Conservation (phyloP, 139 green algal species). For the Auxenochlorella pyrenoidosa region DNA sequence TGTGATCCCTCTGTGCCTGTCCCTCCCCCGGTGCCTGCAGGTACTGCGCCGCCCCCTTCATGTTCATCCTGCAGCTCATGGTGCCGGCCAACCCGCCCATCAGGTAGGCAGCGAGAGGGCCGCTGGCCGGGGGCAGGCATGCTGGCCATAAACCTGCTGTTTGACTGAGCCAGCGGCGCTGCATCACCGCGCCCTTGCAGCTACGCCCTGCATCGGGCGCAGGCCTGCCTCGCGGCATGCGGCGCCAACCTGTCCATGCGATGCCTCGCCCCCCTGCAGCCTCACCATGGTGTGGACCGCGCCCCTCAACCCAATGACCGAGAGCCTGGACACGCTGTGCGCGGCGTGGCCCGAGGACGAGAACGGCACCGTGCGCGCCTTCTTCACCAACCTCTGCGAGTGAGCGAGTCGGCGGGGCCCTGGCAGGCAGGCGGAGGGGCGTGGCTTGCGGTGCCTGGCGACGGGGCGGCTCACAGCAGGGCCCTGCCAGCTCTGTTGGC, state of each 20-base stretch:
- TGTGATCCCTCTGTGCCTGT: too few species aligned
- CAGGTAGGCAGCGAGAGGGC: not conserved
- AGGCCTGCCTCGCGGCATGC: too few species aligned
- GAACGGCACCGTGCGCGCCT: slow-evolving; percentile 36
- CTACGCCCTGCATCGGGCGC: too few species aligned
- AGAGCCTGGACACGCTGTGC: slow-evolving; percentile 31
- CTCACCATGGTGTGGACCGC: slow-evolving; percentile 60
- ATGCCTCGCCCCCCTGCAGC: not conserved
- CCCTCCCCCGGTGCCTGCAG: too few species aligned
- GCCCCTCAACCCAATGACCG: slow-evolving; percentile 41
- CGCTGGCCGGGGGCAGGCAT: too few species aligned
- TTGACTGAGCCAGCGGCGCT: too few species aligned
- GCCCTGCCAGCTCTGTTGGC: too few species aligned
- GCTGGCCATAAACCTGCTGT: not conserved
- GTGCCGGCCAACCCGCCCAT: slow-evolving; percentile 61
- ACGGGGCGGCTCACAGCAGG: too few species aligned
- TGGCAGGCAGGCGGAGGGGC: too few species aligned
- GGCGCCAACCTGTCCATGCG: not conserved
- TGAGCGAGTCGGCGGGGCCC: not conserved
- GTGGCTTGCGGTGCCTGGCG: too few species aligned
- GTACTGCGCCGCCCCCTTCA: slow-evolving; percentile 64
- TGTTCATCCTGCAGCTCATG: slow-evolving; percentile 77
- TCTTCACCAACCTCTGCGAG: slow-evolving; percentile 51
- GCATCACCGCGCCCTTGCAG: too few species aligned
- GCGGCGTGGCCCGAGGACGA: slow-evolving; percentile 33